Base-by-base conservation (phyloP, 306 rosid species). In the Cucurbita pepo region DNA sequence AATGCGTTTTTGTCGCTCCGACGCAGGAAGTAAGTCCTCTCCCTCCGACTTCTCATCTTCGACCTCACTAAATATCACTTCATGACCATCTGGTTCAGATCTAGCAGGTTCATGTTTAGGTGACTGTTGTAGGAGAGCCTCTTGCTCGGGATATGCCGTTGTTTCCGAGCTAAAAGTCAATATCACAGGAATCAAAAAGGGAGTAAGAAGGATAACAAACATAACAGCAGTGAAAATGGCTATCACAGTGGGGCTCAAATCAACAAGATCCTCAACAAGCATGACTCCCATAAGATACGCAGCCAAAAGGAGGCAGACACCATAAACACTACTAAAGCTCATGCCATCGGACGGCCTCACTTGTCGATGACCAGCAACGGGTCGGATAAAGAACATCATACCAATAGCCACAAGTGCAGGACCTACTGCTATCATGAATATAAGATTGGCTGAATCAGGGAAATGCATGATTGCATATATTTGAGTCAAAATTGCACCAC, bases 401-500 rank as follows among this genome's bases (percentile, higher is more conserved):
- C 93, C 88, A 38, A 90, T 56, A 45, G 79, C 86, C 51, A 93
- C 93, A 85, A 93, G 71, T 13, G 88, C 11, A 16, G 98, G 98
- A 72, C 90, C 96, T 5, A 90, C 96, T 6, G 98, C 96, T 64
- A 93, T 84, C 96, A 93, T 90, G 78, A 93, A 93, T 34, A 90
- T 63, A 6, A 93, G 76, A 73, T 92, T 83, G 80, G 96, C 93
- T 0, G 89, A 88, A 76, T 84, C 88, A 56, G 96, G 96, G 41
- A 91, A 60, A 86, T 90, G 86, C 58, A 90, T 15, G 81, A 84
- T 8, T 40, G 84, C 86, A 82, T 90, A 88, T 71, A 90, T 83
- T 80, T 93, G 96, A n/a, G 98, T 90, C 87, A 93, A 43, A 75
- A 93, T 90, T 64, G 98, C 98, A 22, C 99, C 99, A 67, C 97